phyloP scores from a whole-genome alignment of 495 filamentous ascomycete genomes.

The Aspergillus hancockii region DNA sequence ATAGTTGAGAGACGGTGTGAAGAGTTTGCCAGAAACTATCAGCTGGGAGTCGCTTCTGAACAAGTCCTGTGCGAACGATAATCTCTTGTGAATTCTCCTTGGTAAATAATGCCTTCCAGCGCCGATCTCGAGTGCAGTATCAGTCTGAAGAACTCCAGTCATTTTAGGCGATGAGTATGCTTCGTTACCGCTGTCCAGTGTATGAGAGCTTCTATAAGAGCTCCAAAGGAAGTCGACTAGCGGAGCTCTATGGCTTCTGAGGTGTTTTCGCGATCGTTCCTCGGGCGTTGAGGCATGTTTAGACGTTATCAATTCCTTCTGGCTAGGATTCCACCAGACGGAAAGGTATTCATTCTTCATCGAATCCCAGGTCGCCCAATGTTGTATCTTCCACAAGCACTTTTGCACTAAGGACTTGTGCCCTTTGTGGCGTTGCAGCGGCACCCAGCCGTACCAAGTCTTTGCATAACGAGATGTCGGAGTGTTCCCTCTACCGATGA shows the following conservation, averaged over 20 bases:
- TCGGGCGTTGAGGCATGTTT: constrained; percentile 13
- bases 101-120: background rate
- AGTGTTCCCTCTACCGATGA: constrained; percentile 34
- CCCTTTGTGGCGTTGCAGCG: constrained; percentile 32
- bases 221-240: constrained; percentile 34
- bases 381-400: constrained; percentile 19
- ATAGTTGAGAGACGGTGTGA: background rate
- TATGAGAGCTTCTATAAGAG: constrained; percentile 7
- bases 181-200: background rate
- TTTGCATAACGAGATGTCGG: constrained; percentile 37
- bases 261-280: constrained; percentile 27
- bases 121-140: background rate
- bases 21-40: constrained; percentile 10
- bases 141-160: background rate
- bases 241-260: constrained; percentile 29
- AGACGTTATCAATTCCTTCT: constrained; percentile 24
- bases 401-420: constrained; percentile 28
- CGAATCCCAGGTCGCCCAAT: constrained; percentile 39
- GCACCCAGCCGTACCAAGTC: constrained; percentile 52
- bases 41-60: background rate
- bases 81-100: background rate
- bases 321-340: constrained; percentile 46
- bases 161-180: background rate
- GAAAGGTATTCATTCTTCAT: constrained; percentile 36
- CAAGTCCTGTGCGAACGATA: background rate